Percentiles rank a stretch among this genome's conserved stretches.
Evolutionary conservation across 1,139 yeast genomes (phyloP).

Genomic region (Candida tetrigidarum): DNA sequence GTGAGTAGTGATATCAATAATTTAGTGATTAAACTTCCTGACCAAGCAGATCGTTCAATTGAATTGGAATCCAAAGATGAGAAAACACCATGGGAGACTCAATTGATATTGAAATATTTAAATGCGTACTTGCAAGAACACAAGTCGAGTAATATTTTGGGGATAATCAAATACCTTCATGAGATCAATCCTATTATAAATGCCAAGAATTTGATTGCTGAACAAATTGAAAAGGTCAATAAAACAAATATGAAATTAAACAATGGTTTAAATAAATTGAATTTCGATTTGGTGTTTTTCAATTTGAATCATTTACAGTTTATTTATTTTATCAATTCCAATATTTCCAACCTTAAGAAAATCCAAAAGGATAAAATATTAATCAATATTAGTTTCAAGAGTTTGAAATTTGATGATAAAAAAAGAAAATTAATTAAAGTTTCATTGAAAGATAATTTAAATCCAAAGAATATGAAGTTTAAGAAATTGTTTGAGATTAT

Average conservation of each 20-base stretch:
- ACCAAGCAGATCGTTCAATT: slow-evolving; percentile 22
- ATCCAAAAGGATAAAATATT: slow-evolving; percentile 40
- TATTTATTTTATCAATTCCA: slow-evolving; percentile 36
- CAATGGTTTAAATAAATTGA: slow-evolving; percentile 37
- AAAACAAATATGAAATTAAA: slow-evolving; percentile 22
- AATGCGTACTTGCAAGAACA: slow-evolving; percentile 17
- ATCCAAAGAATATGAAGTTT: slow-evolving; percentile 42
- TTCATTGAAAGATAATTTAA: slow-evolving; percentile 42
- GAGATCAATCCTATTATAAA: slow-evolving; percentile 35
- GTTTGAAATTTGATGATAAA: slow-evolving; percentile 29
- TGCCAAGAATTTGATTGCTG: slow-evolving; percentile 20
- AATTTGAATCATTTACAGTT: slow-evolving; percentile 39
- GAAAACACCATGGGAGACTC: slow-evolving; percentile 11
- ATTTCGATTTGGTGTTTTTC: slow-evolving; percentile 37
- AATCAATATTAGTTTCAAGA: slow-evolving; percentile 34
- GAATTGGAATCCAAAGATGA: slow-evolving; percentile 12
- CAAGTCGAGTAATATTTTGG: slow-evolving; percentile 25
- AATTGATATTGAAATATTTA: slow-evolving; percentile 17
- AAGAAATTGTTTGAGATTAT: slow-evolving; percentile 46
- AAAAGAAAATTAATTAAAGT: slow-evolving; percentile 28
- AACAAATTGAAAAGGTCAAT: slow-evolving; percentile 6
- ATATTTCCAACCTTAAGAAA: slow-evolving; percentile 34
- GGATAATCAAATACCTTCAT: slow-evolving; percentile 36
- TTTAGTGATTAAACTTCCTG: slow-evolving; percentile 30
- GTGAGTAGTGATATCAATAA: slow-evolving; percentile 30